Evolutionary conservation across 1,139 yeast species (phyloP), one percentile per base, ranked within the genome.

Genomic region (Debaryomyces subglobosus): DNA sequence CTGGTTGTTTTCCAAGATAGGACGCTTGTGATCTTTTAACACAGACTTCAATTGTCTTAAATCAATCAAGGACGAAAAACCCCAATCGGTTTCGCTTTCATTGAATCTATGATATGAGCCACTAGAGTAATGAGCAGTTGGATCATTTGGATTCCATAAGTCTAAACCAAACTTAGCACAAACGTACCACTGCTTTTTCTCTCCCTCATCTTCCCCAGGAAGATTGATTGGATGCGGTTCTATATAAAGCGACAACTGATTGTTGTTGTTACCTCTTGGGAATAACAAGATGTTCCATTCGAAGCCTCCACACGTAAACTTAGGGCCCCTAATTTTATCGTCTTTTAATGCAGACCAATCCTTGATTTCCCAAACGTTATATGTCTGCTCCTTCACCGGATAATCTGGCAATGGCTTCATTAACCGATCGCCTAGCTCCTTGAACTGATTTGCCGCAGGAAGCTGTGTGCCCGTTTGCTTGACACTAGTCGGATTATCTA

Each of bases 131-230:
- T 81, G 84, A 20, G 82, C 72, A 7, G 77, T 68, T 0, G 94
- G 86, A 57, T 85, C 82, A 9, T 74, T 71, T 1, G 97, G 96
- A 62, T 89, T 89, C 83, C 97, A 92, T 53, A 90, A 74, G 51
- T 86, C 89, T 43, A 94, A 78, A 2, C 90, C 90, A 68, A 94
- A 94, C 62, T 91, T 96, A 2, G 96, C 96, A 69, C 98, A 92
- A 16, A 84, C 86, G 51, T 85, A 83, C 97, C 97, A 91, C 48
- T 77, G 72, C 15, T 25, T 32, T 6, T 27, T 39, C 33, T 62
- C 65, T 25, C 65, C 72, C 6, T 62, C 71, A 1, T 62, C 65
- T 25, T 66, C 72, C 6, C 63, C 71, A 1, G 65, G 53, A 12
- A 59, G 61, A 2, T 59, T 62, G 25, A 66, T 59, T 3, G 85